Evolutionary conservation across 2,329 filamentous ascomycete genomes (phyloP).

Genomic region (Xylariaceae sp.): DNA sequence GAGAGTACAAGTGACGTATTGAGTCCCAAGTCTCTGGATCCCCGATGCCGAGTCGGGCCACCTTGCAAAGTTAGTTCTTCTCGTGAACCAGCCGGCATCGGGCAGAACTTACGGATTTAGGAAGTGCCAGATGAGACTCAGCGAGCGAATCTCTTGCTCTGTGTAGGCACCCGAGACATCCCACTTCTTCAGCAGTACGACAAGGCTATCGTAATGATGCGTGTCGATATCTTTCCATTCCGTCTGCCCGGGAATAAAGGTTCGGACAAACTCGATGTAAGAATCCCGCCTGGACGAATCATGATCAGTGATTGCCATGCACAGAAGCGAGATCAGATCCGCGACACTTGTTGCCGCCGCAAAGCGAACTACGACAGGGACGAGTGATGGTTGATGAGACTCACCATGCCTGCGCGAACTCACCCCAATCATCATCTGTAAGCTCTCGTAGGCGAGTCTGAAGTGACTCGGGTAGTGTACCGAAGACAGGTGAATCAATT

Average conservation of each 20-base stretch:
- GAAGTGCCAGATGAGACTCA: slow-evolving; percentile 70
- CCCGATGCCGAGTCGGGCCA: slow-evolving; percentile 65
- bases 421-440: slow-evolving; percentile 56
- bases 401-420: slow-evolving; percentile 70
- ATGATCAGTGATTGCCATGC: no score
- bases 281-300: slow-evolving; percentile 14
- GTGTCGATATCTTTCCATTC: slow-evolving; percentile 69
- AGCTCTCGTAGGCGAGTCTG: slow-evolving; percentile 49
- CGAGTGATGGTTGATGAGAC: slow-evolving; percentile 24
- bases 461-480: slow-evolving; percentile 44
- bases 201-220: slow-evolving; percentile 65
- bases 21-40: slow-evolving; percentile 50
- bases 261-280: slow-evolving; percentile 60
- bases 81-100: no score
- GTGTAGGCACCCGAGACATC: slow-evolving; percentile 58
- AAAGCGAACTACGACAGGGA: no score
- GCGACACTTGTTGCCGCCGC: no score
- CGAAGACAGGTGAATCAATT: slow-evolving; percentile 43
- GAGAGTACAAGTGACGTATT: slow-evolving; percentile 62
- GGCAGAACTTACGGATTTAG: slow-evolving; percentile 47
- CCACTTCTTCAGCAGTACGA: slow-evolving; percentile 55
- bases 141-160: slow-evolving; percentile 59
- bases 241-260: slow-evolving; percentile 46
- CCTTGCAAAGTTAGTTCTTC: no score
- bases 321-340: no score